A percentile compares a stretch with the other conserved stretches of the same genome.
Evolutionary conservation across 257 asterid genomes (phyloP).

Genomic region (Jasminum sambac): DNA sequence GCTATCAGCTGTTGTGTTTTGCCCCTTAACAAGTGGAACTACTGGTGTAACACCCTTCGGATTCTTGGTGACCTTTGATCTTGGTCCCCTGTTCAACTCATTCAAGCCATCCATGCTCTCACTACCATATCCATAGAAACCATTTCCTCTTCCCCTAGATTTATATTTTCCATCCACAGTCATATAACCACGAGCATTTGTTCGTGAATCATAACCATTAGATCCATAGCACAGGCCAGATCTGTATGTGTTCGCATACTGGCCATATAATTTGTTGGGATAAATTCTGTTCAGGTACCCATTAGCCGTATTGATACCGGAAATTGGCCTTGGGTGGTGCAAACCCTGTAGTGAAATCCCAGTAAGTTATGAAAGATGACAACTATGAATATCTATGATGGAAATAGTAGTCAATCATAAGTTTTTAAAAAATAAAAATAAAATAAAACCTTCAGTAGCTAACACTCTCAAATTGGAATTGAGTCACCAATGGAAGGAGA

Average conservation of each 20-base stretch:
- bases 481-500: not conserved
- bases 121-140: conserved; percentile 39
- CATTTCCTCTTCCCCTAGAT: conserved; percentile 61
- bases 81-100: conserved; percentile 74
- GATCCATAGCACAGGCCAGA: conserved; percentile 56
- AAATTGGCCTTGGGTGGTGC: conserved; percentile 45
- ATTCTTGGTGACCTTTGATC: conserved; percentile 51
- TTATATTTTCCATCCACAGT: conserved; percentile 50
- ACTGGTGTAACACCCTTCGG: conserved; percentile 47
- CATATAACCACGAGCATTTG: conserved; percentile 57
- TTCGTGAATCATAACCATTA: conserved; percentile 47
- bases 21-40: conserved; percentile 58
- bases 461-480: not conserved
- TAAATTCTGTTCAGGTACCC: conserved; percentile 57
- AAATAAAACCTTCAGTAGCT: no score
- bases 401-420: not conserved
- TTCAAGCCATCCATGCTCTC: conserved; percentile 63
- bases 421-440: not conserved
- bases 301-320: conserved; percentile 44
- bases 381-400: not conserved
- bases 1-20: conserved; percentile 37
- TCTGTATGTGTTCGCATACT: conserved; percentile 53
- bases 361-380: conserved; percentile 3
- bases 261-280: conserved; percentile 59
- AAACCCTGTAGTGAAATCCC: conserved; percentile 35